phyloP scores from a whole-genome alignment of 768 basidiomycete genomes.

The Phaeotremella fagi region DNA sequence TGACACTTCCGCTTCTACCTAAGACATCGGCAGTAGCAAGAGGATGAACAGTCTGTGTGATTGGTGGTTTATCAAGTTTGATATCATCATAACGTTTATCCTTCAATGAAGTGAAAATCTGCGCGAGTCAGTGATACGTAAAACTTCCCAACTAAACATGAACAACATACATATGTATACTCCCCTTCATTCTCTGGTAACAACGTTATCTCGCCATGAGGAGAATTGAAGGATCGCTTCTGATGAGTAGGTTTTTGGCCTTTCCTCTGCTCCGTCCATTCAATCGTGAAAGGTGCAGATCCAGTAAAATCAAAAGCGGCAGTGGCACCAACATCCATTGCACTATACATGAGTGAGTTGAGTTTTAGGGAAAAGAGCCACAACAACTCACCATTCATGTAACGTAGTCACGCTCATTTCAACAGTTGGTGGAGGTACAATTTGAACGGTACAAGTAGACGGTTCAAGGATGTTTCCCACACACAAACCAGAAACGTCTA shows the following conservation, averaged over 20 bases:
- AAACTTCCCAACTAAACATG: neutral
- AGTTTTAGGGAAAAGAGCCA: too few species aligned
- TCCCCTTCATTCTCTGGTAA: constrained; percentile 85
- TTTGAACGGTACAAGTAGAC: constrained; percentile 64
- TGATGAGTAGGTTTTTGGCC: constrained; percentile 47
- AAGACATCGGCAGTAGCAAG: constrained; percentile 54
- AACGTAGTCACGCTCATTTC: constrained; percentile 85
- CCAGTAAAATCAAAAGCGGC: constrained; percentile 82
- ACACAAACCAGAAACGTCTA: constrained; percentile 69
- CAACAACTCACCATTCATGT: constrained; percentile 69
- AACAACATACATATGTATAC: constrained; percentile 62
- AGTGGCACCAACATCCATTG: constrained; percentile 76
- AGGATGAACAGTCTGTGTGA: constrained; percentile 85
- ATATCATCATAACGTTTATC: constrained; percentile 79
- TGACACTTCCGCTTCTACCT: constrained; percentile 16
- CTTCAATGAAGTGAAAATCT: constrained; percentile 65
- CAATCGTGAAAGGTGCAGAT: constrained; percentile 79
- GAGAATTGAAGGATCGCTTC: constrained; percentile 59
- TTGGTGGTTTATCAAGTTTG: constrained; percentile 65
- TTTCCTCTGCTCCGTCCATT: constrained; percentile 69
- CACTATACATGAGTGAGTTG: too few species aligned
- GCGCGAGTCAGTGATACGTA: constrained; percentile 3
- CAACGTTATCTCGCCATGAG: constrained; percentile 68
- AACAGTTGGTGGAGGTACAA: constrained; percentile 64
- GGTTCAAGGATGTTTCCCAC: constrained; percentile 78